Evolutionary conservation across 2,329 filamentous ascomycete genomes (phyloP).

Genomic region (Venturia carpophila): DNA sequence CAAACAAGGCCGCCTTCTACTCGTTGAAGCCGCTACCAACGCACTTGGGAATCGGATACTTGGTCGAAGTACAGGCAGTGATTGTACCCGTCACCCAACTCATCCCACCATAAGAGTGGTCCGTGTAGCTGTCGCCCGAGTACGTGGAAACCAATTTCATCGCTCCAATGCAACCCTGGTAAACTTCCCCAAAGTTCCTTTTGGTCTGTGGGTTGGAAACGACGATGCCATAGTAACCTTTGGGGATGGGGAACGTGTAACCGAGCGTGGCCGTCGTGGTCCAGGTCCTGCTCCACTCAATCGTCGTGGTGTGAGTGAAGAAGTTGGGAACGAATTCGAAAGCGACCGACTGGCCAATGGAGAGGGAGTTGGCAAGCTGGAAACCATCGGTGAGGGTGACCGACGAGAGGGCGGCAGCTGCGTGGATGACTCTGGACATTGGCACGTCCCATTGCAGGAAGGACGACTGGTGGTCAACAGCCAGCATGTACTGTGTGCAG

Average conservation of each 20-base stretch:
- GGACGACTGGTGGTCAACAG: background rate
- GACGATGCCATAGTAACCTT: background rate
- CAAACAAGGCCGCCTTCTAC: background rate
- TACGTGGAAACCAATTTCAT: background rate
- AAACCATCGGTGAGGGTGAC: background rate
- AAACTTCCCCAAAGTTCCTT: background rate
- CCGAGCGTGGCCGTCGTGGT: background rate
- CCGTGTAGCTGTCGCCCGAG: background rate
- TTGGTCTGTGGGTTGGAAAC: background rate
- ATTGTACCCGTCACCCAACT: background rate
- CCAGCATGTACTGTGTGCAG: background rate
- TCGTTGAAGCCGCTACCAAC: background rate
- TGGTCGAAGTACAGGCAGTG: background rate
- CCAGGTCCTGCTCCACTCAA: background rate
- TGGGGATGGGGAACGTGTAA: background rate
- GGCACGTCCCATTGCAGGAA: slow-evolving; percentile 6
- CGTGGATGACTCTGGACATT: slow-evolving; percentile 10
- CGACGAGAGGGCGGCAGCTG: background rate
- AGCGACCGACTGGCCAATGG: background rate
- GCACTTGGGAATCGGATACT: background rate
- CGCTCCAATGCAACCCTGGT: background rate
- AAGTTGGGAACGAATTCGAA: background rate
- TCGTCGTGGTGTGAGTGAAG: background rate
- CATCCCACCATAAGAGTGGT: background rate
- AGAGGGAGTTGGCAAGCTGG: background rate